A percentile compares a stretch with the other conserved stretches of the same genome.
Conservation (phyloP, 805 yeast species). For the Phaffomyces thermotolerans region DNA sequence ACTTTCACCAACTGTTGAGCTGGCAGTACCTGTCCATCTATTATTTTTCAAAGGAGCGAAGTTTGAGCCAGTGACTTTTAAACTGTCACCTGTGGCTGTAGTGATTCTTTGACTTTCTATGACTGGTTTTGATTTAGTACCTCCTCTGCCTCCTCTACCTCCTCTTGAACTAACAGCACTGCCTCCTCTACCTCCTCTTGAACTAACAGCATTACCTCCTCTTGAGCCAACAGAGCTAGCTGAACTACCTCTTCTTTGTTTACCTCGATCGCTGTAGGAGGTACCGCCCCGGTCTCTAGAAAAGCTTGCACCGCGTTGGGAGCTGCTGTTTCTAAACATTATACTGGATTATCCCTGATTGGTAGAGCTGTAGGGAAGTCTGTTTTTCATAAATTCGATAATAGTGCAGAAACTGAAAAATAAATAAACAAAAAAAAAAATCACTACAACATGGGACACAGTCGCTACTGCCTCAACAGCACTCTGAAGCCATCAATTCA, state of each 20-base stretch:
- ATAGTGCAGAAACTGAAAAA: too few relatives aligned
- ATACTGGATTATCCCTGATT: background rate
- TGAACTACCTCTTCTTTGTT: background rate
- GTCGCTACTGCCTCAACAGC: too few relatives aligned
- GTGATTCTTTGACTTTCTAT: background rate
- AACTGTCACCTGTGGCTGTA: background rate
- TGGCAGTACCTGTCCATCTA: constrained; percentile 7
- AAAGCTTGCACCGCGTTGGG: background rate
- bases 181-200: too few relatives aligned
- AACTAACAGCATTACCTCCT: too few relatives aligned
- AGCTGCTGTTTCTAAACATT: background rate
- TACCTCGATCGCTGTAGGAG: constrained; percentile 1
- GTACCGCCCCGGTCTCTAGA: background rate
- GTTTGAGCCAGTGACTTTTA: constrained; percentile 11
- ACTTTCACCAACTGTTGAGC: background rate
- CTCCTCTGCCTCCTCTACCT: too few relatives aligned
- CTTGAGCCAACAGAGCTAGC: too few relatives aligned
- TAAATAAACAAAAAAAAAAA: too few relatives aligned
- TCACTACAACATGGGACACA: too few relatives aligned
- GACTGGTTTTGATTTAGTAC: background rate
- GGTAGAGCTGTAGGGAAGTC: too few relatives aligned
- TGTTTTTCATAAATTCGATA: too few relatives aligned
- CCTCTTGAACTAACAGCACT: too few relatives aligned
- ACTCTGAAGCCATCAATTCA: too few relatives aligned
- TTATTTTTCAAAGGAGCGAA: constrained; percentile 9